phyloP scores from a whole-genome alignment of 371 early-diverging fungal genomes.

The Mucor irregularis region DNA sequence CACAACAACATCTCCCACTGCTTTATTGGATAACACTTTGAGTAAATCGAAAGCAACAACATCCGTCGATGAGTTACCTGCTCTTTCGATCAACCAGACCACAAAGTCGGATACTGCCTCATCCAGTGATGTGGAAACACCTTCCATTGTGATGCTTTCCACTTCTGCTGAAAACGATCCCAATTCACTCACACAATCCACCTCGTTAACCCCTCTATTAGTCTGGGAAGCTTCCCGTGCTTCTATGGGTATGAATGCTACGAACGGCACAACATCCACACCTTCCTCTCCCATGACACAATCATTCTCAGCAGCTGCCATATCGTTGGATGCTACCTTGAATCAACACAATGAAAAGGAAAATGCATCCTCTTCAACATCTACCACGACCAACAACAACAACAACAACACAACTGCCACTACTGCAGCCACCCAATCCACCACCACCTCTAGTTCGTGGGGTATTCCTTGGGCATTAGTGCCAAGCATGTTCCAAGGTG shows the following conservation, averaged over 20 bases:
- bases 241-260: slow-evolving; percentile 18
- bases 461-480: slow-evolving; percentile 55
- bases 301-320: slow-evolving; percentile 20
- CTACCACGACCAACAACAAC: not conserved
- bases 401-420: not conserved
- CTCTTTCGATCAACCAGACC: not conserved
- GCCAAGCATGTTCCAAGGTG: slow-evolving; percentile 33
- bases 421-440: not conserved
- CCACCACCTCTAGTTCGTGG: slow-evolving; percentile 24
- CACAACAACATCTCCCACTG: not conserved
- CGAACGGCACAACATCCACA: slow-evolving; percentile 8
- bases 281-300: slow-evolving; percentile 27
- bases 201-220: slow-evolving; percentile 42
- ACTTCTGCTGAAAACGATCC: slow-evolving; percentile 30
- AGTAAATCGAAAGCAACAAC: slow-evolving; percentile 9
- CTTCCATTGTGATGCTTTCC: slow-evolving; percentile 39
- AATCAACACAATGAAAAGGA: slow-evolving; percentile 1
- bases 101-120: not conserved
- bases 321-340: slow-evolving; percentile 9
- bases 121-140: not conserved
- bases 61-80: slow-evolving; percentile 1
- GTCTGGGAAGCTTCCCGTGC: slow-evolving; percentile 42
- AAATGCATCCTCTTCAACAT: not conserved
- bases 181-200: slow-evolving; percentile 31
- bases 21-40: not conserved